These are phyloP conservation scores for Wickerhamomyces ciferrii DNA, from an alignment of 805 yeast genomes.

Conservation along the genomic window DNA sequence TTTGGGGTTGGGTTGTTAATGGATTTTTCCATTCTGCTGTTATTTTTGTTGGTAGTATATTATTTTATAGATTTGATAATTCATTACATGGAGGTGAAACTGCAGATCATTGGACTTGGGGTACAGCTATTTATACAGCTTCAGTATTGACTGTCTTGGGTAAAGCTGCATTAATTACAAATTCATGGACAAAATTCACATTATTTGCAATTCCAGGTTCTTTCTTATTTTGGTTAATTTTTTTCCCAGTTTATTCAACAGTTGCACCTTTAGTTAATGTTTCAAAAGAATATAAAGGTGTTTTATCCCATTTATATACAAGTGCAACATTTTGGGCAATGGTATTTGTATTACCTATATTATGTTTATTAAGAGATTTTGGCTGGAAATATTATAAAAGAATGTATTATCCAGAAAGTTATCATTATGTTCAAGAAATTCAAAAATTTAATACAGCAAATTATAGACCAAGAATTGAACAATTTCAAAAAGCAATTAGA, in stretches of 20 bases:
- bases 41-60: conserved; percentile 66
- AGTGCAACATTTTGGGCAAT: conserved; percentile 81
- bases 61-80: conserved; percentile 65
- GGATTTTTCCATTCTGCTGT: conserved; percentile 93
- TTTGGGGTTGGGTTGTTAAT: conserved; percentile 96
- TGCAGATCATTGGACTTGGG: conserved; percentile 94
- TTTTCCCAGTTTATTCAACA: conserved; percentile 82
- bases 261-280: conserved; percentile 81
- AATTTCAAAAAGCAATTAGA: conserved; percentile 94
- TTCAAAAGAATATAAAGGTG: conserved; percentile 81
- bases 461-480: conserved; percentile 92
- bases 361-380: conserved; percentile 83
- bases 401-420: conserved; percentile 85
- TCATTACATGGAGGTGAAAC: conserved; percentile 61
- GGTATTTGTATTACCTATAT: conserved; percentile 63
- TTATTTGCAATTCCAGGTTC: conserved; percentile 94
- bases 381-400: conserved; percentile 94
- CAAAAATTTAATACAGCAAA: conserved; percentile 94
- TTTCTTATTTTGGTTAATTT: conserved; percentile 71
- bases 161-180: conserved; percentile 89
- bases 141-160: conserved; percentile 88
- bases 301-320: conserved; percentile 69
- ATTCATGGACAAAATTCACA: conserved; percentile 93
- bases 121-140: conserved; percentile 82
- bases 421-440: conserved; percentile 94